Percentiles rank a stretch among this genome's conserved stretches.
Conservation (phyloP, 192 early-diverging fungal species). For the Rhizophagus sp. region DNA sequence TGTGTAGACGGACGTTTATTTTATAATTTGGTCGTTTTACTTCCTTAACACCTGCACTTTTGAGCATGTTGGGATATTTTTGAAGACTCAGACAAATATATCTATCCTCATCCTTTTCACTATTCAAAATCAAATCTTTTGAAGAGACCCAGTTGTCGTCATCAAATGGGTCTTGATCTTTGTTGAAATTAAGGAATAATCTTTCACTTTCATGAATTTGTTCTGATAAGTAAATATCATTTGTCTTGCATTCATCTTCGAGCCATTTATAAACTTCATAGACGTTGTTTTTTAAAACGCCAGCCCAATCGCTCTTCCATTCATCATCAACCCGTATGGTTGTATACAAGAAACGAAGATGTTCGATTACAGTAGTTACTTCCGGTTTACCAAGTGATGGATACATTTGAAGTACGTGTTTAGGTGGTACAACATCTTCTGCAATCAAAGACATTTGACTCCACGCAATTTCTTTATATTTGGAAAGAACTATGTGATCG, state of each 20-base stretch:
- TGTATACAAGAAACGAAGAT: background rate
- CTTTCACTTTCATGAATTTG: background rate
- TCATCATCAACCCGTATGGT: background rate
- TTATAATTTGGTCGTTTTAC: background rate
- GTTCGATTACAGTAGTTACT: background rate
- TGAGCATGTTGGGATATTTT: background rate
- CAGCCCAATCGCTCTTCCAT: slow-evolving; percentile 6
- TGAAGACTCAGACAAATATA: background rate
- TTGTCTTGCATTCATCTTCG: background rate
- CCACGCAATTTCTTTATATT: slow-evolving; percentile 24
- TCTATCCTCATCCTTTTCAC: background rate
- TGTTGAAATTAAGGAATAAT: slow-evolving; percentile 12
- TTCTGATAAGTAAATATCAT: background rate
- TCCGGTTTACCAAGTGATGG: slow-evolving; percentile 8
- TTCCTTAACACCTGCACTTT: background rate
- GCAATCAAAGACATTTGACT: background rate
- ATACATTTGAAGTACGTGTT: background rate
- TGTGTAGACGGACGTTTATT: background rate
- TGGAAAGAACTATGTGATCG: background rate
- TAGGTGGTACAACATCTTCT: slow-evolving; percentile 12
- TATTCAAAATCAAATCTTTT: background rate
- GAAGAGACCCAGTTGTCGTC: background rate
- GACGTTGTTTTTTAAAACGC: background rate
- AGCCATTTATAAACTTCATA: slow-evolving; percentile 6
- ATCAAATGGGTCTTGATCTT: slow-evolving; percentile 3